A percentile compares a stretch with the other conserved stretches of the same genome.
These are phyloP conservation scores for Avena eriantha DNA, from an alignment of 176 grass and related monocot species.

Conservation along the genomic window DNA sequence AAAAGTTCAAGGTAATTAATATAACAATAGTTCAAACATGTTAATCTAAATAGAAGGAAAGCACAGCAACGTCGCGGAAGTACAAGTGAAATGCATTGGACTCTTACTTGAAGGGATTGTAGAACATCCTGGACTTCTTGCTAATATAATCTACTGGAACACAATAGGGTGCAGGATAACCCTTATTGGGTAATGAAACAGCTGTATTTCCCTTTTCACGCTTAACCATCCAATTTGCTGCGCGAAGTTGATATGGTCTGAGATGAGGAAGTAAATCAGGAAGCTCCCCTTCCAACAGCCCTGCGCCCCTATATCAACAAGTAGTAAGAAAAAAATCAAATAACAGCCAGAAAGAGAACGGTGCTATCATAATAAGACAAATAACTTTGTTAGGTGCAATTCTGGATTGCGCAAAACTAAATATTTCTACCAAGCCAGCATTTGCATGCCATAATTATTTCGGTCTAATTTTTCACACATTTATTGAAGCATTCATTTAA, in stretches of 20 bases:
- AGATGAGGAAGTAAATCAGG: conserved; percentile 78
- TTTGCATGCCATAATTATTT: background rate
- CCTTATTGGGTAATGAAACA: conserved; percentile 34
- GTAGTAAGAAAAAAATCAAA: conserved; percentile 34
- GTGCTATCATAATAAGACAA: background rate
- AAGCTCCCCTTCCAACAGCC: conserved; percentile 66
- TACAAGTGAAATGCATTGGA: conserved; percentile 25
- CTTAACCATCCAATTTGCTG: conserved; percentile 95
- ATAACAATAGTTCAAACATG: conserved; percentile 6
- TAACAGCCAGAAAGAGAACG: conserved; percentile 10
- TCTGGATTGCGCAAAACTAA: background rate
- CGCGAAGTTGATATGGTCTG: conserved; percentile 91
- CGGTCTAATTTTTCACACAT: conserved; percentile 22
- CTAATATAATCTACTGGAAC: conserved; percentile 76
- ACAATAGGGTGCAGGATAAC: conserved; percentile 69
- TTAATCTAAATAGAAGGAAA: conserved; percentile 37
- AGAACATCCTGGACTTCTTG: conserved; percentile 84
- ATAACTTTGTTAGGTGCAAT: background rate
- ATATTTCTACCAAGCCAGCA: conserved; percentile 13
- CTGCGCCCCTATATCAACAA: conserved; percentile 48
- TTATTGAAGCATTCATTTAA: background rate
- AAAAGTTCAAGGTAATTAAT: conserved; percentile 29
- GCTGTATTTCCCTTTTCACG: conserved; percentile 60
- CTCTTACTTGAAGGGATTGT: conserved; percentile 97
- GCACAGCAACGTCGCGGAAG: background rate